These are phyloP conservation scores for Neltuma alba DNA, from an alignment of 306 rosid genomes.

Conservation along the genomic window DNA sequence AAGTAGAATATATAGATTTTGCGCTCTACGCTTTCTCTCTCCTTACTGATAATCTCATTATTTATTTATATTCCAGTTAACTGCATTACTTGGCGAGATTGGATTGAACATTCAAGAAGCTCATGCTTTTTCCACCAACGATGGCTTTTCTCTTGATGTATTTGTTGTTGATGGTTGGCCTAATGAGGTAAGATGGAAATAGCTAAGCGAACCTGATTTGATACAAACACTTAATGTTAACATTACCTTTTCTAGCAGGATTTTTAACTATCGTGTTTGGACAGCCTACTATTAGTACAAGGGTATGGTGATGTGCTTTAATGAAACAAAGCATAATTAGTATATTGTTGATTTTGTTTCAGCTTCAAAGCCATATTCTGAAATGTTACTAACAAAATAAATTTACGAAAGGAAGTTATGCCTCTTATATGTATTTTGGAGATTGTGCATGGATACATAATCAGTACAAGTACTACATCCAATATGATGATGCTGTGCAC, in stretches of 20 bases:
- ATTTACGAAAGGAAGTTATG: background rate
- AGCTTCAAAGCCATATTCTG: background rate
- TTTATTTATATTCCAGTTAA: slow-evolving; percentile 64
- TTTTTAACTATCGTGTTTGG: slow-evolving; percentile 20
- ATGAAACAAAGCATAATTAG: slow-evolving; percentile 8
- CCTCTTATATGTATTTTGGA: too few relatives aligned
- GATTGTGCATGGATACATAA: too few relatives aligned
- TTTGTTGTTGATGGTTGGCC: slow-evolving; percentile 98
- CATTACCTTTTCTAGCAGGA: slow-evolving; percentile 19
- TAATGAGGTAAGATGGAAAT: slow-evolving; percentile 65
- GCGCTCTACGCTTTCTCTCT: slow-evolving; percentile 30
- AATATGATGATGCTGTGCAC: too few relatives aligned
- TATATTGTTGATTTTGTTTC: background rate
- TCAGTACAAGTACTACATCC: too few relatives aligned
- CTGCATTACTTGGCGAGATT: slow-evolving; percentile 81
- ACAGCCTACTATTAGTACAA: slow-evolving; percentile 16
- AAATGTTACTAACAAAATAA: background rate
- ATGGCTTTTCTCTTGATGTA: slow-evolving; percentile 97
- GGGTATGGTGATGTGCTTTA: background rate
- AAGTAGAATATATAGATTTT: slow-evolving; percentile 22
- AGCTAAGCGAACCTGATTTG: slow-evolving; percentile 28
- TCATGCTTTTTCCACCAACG: slow-evolving; percentile 94
- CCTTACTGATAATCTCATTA: slow-evolving; percentile 14
- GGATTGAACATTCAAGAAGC: slow-evolving; percentile 99
- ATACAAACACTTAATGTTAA: background rate